Base-by-base conservation (phyloP, 148 eudicot species). In the Persicaria maculosa region DNA sequence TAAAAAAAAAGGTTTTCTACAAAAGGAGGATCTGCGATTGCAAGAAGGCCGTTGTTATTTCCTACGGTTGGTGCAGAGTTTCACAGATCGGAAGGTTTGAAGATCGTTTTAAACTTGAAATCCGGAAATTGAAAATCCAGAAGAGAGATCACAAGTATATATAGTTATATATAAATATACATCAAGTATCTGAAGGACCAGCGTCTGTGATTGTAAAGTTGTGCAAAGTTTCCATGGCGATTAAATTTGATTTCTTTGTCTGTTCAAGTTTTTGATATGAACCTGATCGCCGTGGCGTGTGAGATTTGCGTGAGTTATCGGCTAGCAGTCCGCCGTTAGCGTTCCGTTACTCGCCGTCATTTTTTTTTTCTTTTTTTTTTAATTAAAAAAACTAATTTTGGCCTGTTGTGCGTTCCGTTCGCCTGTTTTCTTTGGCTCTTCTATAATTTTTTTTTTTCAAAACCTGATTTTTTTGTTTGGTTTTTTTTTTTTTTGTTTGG, bases 21-120 rank as follows among this genome's bases (percentile, higher is more conserved):
- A 64, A 64, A 40, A 64, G 46, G 46, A 64, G 69, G 69, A 65
- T 36, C 68, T 62, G 68, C 44, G 8, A 62, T 62, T 62, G 68
- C 16, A 31, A 62, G 46, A 43, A 40, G 47, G 17, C 45, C 70
- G 70, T 65, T 65, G 69, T 1, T 65, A 65, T 65, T 40, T 9
- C 70, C 17, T 36, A 40, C 70, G 70, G 70, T 65, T 36, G 45
- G 7, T 65, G 47, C 70, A 6, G 16, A 65, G 19, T 2, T 1
- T 43, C 36, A 36, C 65, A 22, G 65, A 59, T 22, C 70, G 9
- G 70, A 65, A 65, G 70, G 70, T 65, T 65, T 65, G 47, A 43
- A 65, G 70, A 43, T 65, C 70, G 46, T 40, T 65, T 14, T 43
- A 5, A 43, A 20, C 47, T 65, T 65, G 47, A 40, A 40, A 65